Percentiles rank a stretch among this genome's conserved stretches.
These are phyloP conservation scores for Candida anglica DNA, from an alignment of 805 yeast species.

Conservation along the genomic window DNA sequence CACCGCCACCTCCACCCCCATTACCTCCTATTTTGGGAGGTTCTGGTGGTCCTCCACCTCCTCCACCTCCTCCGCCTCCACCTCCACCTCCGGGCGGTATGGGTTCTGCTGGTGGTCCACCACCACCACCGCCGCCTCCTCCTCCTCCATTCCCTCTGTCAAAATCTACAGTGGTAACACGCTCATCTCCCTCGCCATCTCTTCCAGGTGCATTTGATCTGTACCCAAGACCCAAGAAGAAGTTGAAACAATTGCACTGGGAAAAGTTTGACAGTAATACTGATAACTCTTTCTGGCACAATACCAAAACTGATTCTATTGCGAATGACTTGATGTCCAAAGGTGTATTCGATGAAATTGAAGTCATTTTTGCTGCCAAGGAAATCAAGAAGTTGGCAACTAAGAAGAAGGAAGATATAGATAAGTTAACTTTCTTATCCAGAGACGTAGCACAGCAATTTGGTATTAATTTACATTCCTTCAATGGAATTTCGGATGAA, in stretches of 20 bases:
- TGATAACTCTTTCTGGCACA: constrained; percentile 62
- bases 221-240: constrained; percentile 55
- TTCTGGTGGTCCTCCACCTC: constrained; percentile 5
- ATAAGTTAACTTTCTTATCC: constrained; percentile 54
- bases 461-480: constrained; percentile 72
- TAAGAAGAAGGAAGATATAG: constrained; percentile 38
- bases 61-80: constrained; percentile 18
- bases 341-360: constrained; percentile 67
- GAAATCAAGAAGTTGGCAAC: constrained; percentile 44
- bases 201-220: constrained; percentile 32
- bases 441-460: constrained; percentile 76
- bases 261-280: constrained; percentile 58
- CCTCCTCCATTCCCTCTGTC: constrained; percentile 23
- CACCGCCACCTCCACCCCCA: constrained; percentile 31
- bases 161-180: constrained; percentile 4
- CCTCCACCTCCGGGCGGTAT: constrained; percentile 20
- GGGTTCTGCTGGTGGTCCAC: constrained; percentile 11
- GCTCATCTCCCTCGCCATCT: constrained; percentile 14
- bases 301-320: constrained; percentile 37
- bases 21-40: constrained; percentile 9
- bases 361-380: constrained; percentile 54
- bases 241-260: constrained; percentile 80
- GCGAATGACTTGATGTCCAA: constrained; percentile 47
- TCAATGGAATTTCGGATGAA: constrained; percentile 47
- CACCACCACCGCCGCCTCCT: constrained; percentile 19